Evolutionary conservation across 2,329 filamentous ascomycete genomes (phyloP).

Genomic region (Chalaropsis thielavioides): DNA sequence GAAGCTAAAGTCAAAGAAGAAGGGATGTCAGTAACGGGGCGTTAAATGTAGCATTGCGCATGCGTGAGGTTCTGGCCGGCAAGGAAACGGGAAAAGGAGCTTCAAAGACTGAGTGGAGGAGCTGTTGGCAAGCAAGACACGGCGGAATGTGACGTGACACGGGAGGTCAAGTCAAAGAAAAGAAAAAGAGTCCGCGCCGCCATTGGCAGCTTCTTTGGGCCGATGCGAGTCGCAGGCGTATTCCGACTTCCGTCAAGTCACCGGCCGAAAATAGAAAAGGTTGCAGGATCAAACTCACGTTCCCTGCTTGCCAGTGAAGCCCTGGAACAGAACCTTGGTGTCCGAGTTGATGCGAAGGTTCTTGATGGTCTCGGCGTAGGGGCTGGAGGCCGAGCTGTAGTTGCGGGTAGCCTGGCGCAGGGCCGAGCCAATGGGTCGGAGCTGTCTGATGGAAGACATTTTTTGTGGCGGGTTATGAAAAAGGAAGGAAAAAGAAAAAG

Average conservation of each 20-base stretch:
- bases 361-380: conserved; percentile 57
- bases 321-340: conserved; percentile 92
- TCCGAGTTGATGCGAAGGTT: conserved; percentile 89
- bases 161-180: not conserved
- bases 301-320: conserved; percentile 95
- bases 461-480: conserved; percentile 25
- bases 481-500: conserved; percentile 12
- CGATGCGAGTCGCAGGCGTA: not conserved
- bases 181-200: not conserved
- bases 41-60: not conserved
- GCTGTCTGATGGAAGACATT: conserved; percentile 80
- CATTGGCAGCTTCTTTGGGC: not conserved
- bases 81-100: not conserved
- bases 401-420: conserved; percentile 52
- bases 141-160: not conserved
- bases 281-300: conserved; percentile 44
- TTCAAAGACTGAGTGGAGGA: not conserved
- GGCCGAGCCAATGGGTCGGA: conserved; percentile 51
- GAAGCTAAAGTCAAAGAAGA: conserved; percentile 49
- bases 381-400: conserved; percentile 58
- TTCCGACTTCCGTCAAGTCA: not conserved
- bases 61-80: not conserved
- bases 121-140: not conserved
- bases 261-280: not conserved
- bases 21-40: not conserved